A percentile compares a stretch with the other conserved stretches of the same genome.
Conservation (phyloP, 805 yeast species). For the Spathaspora arborariae region DNA sequence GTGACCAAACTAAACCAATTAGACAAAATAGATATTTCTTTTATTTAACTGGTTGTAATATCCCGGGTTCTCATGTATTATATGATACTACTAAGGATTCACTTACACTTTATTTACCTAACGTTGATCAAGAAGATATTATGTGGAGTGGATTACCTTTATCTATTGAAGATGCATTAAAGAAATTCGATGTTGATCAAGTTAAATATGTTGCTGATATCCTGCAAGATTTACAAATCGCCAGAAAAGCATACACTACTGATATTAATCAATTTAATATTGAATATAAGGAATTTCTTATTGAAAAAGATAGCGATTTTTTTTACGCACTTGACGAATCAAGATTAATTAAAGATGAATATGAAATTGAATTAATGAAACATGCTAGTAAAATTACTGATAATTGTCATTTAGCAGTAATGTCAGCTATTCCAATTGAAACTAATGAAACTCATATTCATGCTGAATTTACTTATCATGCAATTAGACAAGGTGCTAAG, state of each 20-base stretch:
- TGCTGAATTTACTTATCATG: conserved; percentile 93
- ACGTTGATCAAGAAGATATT: conserved; percentile 81
- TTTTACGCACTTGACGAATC: conserved; percentile 81
- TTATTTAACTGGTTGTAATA: conserved; percentile 78
- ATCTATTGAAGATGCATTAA: conserved; percentile 57
- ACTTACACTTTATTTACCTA: conserved; percentile 73
- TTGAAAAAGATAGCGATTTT: conserved; percentile 45
- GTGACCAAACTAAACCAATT: conserved; percentile 74
- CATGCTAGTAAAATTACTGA: conserved; percentile 85
- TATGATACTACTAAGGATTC: conserved; percentile 52
- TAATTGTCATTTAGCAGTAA: conserved; percentile 83
- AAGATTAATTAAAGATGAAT: conserved; percentile 78
- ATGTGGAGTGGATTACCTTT: conserved; percentile 96
- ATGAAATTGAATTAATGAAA: conserved; percentile 70
- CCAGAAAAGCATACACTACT: conserved; percentile 46
- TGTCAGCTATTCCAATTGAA: conserved; percentile 90
- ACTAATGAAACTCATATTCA: conserved; percentile 86
- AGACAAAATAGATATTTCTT: conserved; percentile 91
- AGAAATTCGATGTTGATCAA: conserved; percentile 75
- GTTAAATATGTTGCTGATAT: conserved; percentile 62
- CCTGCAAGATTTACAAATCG: conserved; percentile 24
- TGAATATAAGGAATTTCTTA: conserved; percentile 32
- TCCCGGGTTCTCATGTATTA: conserved; percentile 71
- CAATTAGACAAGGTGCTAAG: conserved; percentile 91
- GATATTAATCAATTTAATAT: conserved; percentile 48